Evolutionary conservation across 2,329 filamentous ascomycete species (phyloP), one percentile per base, ranked within the genome.

Genomic region (Thyridium curvatum): DNA sequence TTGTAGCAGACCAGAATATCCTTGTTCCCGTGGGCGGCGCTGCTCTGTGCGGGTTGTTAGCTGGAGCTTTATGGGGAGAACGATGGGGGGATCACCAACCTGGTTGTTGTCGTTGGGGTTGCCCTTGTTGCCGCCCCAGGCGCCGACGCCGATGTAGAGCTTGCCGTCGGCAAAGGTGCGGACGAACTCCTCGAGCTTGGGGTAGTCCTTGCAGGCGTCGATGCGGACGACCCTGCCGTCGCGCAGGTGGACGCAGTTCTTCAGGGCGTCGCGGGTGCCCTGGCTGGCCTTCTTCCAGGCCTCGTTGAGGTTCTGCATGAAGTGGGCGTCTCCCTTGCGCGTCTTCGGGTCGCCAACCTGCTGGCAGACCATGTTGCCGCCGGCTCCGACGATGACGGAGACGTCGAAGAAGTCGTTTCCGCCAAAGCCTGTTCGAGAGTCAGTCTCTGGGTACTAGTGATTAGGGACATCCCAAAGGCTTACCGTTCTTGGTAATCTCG

Each of bases 351-450:
- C 55, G 6, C 58, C 59, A 33, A 55, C 52, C 40, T 65, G 61
- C 46, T 61, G 56, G 38, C 61, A 55, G 7, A 56, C 61, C 50
- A 65, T 51, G 43, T 64, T 65, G 7, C 60, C 61, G n/a, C 62
- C 61, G 4, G 60, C 60, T 14, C 61, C 60, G 33, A 56, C 51
- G 37, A 64, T 65, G 46, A 45, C 43, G 40, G 49, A 53, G 15
- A 59, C 37, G 37, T 60, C 57, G 41, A 59, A 53, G 43, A 55
- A 57, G 44, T 59, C 56, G 41, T 58, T 59, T 32, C 53, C 48
- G 33, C 45, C 44, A 31, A 39, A 39, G 18, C 38, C 37, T 39
- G 26, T 10, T 29, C 18, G 21, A 26, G 21, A n/a, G 7, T 33
- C 13, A 12, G 8, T 15, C 3, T 12, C 8, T 13, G 14, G 18